Evolutionary conservation across 2,329 filamentous ascomycete species (phyloP).

Genomic region (Fusarium caatingaense): DNA sequence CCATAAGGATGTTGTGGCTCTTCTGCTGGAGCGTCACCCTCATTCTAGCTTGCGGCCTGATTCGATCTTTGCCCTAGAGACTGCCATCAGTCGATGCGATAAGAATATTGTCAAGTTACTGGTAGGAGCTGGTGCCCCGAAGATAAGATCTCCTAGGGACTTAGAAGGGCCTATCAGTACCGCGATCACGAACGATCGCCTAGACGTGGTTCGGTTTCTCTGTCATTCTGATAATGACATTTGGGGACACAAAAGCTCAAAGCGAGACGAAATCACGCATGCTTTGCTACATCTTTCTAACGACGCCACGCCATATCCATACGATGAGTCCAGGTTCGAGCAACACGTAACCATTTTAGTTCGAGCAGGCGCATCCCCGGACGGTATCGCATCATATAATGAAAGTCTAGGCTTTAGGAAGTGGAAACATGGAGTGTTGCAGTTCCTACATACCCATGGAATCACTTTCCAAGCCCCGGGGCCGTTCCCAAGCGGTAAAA

Average conservation of each 20-base stretch:
- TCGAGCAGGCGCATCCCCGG: not conserved
- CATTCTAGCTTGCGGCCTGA: not conserved
- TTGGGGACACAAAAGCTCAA: not conserved
- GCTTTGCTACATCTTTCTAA: slow-evolving; percentile 1
- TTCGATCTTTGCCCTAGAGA: not conserved
- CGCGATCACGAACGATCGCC: not conserved
- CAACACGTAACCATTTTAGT: slow-evolving; percentile 1
- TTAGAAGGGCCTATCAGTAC: slow-evolving; percentile 2
- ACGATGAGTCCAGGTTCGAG: not conserved
- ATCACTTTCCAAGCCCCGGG: not conserved
- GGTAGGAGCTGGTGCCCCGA: not conserved
- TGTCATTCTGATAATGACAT: not conserved
- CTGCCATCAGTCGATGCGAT: slow-evolving; percentile 5
- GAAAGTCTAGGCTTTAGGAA: not conserved
- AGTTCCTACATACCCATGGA: slow-evolving; percentile 4
- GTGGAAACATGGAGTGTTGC: not conserved
- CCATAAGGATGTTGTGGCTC: not conserved
- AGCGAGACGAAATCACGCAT: not conserved
- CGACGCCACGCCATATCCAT: not conserved
- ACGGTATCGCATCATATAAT: not conserved
- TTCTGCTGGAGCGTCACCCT: not conserved
- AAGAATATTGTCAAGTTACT: not conserved
- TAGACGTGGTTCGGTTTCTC: slow-evolving; percentile 14
- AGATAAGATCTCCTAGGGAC: not conserved
- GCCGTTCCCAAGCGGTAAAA: not conserved